These are phyloP conservation scores for Blastosporella zonata DNA, from an alignment of 1,284 basidiomycete species.

Conservation along the genomic window DNA sequence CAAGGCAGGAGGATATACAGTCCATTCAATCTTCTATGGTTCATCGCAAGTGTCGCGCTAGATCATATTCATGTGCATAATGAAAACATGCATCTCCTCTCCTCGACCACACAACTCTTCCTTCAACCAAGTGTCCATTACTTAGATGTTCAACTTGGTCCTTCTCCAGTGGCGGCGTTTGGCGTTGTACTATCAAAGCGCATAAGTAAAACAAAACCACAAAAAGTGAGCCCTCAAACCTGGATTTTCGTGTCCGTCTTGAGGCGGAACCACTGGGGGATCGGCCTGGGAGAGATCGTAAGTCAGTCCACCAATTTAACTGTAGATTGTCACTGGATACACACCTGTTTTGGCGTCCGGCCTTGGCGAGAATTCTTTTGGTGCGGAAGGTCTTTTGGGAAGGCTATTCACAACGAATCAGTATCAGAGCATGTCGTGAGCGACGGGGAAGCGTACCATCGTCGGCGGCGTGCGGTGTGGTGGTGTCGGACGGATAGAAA, in stretches of 20 bases:
- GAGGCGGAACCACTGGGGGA: slow-evolving; percentile 98
- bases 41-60: too few relatives aligned
- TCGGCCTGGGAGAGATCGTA: slow-evolving; percentile 56
- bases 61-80: slow-evolving; percentile 21
- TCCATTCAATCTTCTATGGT: neutral
- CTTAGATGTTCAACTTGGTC: slow-evolving; percentile 91
- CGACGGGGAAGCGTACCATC: slow-evolving; percentile 38
- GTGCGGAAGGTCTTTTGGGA: slow-evolving; percentile 98
- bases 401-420: slow-evolving; percentile 53
- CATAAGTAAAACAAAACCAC: slow-evolving; percentile 23
- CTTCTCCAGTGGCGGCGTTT: slow-evolving; percentile 94
- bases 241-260: slow-evolving; percentile 96
- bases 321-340: slow-evolving; percentile 27
- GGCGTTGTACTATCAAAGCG: slow-evolving; percentile 75
- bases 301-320: slow-evolving; percentile 11
- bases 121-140: slow-evolving; percentile 1
- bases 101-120: neutral
- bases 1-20: too few relatives aligned
- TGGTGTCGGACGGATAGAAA: slow-evolving; percentile 31
- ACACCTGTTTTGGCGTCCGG: slow-evolving; percentile 92
- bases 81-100: slow-evolving; percentile 19
- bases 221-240: slow-evolving; percentile 46
- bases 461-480: slow-evolving; percentile 32
- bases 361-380: slow-evolving; percentile 97
- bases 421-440: slow-evolving; percentile 10